phyloP scores from a whole-genome alignment of 345 rosid genomes.

The Populus pruinosa region DNA sequence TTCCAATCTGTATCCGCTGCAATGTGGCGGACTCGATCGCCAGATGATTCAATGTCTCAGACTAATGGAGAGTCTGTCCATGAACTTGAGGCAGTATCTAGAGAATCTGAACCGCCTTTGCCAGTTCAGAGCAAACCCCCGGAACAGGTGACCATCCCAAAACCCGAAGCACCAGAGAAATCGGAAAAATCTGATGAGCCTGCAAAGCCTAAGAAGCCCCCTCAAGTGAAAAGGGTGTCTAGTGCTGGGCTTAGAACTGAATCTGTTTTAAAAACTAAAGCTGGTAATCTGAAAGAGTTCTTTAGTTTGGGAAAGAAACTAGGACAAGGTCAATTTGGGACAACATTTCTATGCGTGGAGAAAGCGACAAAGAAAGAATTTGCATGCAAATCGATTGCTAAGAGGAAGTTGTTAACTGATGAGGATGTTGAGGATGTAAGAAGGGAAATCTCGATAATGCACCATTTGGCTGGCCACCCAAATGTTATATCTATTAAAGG shows the following conservation, averaged over 20 bases:
- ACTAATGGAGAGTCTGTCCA: conserved; percentile 30
- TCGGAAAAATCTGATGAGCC: conserved; percentile 12
- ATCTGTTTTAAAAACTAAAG: conserved; percentile 21
- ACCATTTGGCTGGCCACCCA: conserved; percentile 33
- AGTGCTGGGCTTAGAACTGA: conserved; percentile 27
- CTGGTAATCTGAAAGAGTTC: conserved; percentile 26
- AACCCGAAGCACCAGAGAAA: conserved; percentile 17
- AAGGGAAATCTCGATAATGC: conserved; percentile 34
- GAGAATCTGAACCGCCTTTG: conserved; percentile 42
- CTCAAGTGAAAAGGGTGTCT: conserved; percentile 18
- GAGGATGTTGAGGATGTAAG: conserved; percentile 35
- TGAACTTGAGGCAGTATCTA: conserved; percentile 35
- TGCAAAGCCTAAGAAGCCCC: conserved; percentile 14
- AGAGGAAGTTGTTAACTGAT: conserved; percentile 26
- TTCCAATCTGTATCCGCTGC: conserved; percentile 26
- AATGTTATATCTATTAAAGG: conserved; percentile 34
- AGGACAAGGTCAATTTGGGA: conserved; percentile 32
- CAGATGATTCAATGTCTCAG: conserved; percentile 21
- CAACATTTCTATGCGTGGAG: conserved; percentile 25
- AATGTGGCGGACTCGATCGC: conserved; percentile 22
- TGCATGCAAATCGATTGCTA: conserved; percentile 34
- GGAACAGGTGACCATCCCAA: conserved; percentile 51
- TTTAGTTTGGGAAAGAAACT: conserved; percentile 30
- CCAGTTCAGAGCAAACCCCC: conserved; percentile 74
- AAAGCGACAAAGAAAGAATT: conserved; percentile 19